A percentile compares a stretch with the other conserved stretches of the same genome.
phyloP scores from a whole-genome alignment of 345 rosid species.

The Clarkia xantiana region DNA sequence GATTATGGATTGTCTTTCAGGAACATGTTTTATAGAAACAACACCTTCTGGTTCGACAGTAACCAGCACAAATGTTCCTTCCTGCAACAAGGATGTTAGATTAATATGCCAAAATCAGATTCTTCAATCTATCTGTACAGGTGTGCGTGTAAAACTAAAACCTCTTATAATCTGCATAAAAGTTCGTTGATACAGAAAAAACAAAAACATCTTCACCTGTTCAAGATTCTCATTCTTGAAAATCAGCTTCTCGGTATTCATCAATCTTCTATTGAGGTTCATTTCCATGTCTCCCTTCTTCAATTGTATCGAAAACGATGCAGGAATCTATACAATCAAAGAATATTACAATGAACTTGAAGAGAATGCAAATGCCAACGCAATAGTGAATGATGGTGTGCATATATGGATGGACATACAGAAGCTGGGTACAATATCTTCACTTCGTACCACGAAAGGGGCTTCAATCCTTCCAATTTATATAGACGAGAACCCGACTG shows the following conservation, averaged over 20 bases:
- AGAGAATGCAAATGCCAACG: too few species aligned
- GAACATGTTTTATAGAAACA: conserved; percentile 45
- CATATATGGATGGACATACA: conserved; percentile 34
- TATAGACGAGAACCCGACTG: conserved; percentile 46
- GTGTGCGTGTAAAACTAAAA: too few species aligned
- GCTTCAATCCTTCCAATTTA: conserved; percentile 46
- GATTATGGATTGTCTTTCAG: conserved; percentile 38
- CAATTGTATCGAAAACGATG: conserved; percentile 48
- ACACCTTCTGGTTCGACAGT: conserved; percentile 74
- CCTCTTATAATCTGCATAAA: not conserved
- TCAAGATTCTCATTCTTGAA: conserved; percentile 12
- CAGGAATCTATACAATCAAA: conserved; percentile 41
- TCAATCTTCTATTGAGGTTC: conserved; percentile 10
- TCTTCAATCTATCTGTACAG: not conserved
- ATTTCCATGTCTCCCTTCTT: conserved; percentile 22
- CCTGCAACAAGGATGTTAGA: conserved; percentile 20
- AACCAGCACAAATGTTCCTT: conserved; percentile 36
- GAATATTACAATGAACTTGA: conserved; percentile 2
- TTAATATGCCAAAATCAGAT: not conserved
- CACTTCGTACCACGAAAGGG: conserved; percentile 79
- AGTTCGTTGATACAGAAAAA: not conserved
- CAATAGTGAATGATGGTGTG: too few species aligned
- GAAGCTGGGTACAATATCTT: conserved; percentile 98
- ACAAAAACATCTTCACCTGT: conserved; percentile 5
- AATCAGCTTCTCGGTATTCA: conserved; percentile 14